Evolutionary conservation across 129 eudicot species (phyloP).

Genomic region (Escallonia herrerae): DNA sequence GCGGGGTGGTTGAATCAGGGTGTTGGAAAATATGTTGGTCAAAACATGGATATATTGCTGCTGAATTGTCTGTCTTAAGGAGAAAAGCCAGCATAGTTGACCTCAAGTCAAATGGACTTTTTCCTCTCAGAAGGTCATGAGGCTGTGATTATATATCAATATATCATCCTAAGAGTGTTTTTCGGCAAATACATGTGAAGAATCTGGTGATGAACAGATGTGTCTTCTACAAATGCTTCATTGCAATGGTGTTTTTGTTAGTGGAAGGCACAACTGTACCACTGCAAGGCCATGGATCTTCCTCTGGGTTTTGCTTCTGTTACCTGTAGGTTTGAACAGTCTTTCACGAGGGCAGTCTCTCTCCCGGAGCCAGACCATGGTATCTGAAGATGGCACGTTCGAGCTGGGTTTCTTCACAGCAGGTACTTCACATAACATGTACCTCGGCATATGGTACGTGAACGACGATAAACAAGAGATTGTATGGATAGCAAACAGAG

Average conservation of each 20-base stretch:
- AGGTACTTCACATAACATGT: constrained; percentile 13
- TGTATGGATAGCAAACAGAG: constrained; percentile 44
- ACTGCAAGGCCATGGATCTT: not conserved
- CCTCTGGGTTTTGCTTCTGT: constrained; percentile 1
- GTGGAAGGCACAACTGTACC: not conserved
- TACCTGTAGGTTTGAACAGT: not conserved
- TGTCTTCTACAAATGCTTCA: not conserved
- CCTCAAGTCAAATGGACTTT: not conserved
- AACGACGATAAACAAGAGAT: not conserved
- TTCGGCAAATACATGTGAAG: too few species aligned
- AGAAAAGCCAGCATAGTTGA: not conserved
- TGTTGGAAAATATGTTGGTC: too few species aligned
- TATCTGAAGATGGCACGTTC: constrained; percentile 12
- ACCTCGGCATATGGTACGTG: constrained; percentile 32
- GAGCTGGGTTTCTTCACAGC: constrained; percentile 27
- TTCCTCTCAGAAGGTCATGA: not conserved
- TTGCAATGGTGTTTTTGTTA: not conserved
- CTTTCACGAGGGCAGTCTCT: constrained; percentile 11
- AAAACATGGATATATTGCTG: too few species aligned
- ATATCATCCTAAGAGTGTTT: not conserved
- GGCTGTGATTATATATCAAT: not conserved
- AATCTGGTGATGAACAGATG: too few species aligned
- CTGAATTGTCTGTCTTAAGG: too few species aligned
- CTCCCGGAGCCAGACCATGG: constrained; percentile 8
- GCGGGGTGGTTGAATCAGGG: too few species aligned